These are phyloP conservation scores for Geotrichum restrictum DNA, from an alignment of 1,139 yeast species.

Conservation along the genomic window DNA sequence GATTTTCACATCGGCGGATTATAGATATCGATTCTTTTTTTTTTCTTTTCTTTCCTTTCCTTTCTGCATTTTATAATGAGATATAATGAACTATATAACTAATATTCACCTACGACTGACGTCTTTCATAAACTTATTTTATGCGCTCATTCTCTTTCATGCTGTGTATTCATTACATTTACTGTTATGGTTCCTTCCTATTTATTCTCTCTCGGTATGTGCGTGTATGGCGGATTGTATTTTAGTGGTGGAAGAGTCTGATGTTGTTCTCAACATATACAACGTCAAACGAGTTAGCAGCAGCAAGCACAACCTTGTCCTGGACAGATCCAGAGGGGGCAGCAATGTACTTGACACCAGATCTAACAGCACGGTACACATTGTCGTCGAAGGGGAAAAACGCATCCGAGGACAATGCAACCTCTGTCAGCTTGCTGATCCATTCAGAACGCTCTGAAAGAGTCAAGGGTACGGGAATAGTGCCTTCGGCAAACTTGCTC, in stretches of 20 bases:
- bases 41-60: too few species aligned
- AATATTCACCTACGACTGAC: too few species aligned
- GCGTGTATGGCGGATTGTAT: too few species aligned
- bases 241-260: conserved; percentile 92
- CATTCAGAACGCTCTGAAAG: conserved; percentile 81
- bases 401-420: conserved; percentile 93
- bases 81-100: too few species aligned
- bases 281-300: conserved; percentile 84
- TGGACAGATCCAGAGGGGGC: conserved; percentile 97
- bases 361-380: conserved; percentile 93
- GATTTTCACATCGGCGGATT: neutral
- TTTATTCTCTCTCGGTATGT: too few species aligned
- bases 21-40: too few species aligned
- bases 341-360: conserved; percentile 92
- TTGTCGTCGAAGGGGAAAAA: conserved; percentile 99
- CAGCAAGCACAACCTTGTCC: conserved; percentile 93
- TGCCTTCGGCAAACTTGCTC: conserved; percentile 58
- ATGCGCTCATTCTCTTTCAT: too few species aligned
- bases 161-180: too few species aligned
- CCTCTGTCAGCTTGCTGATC: conserved; percentile 72
- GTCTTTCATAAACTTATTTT: too few species aligned
- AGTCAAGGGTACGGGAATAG: conserved; percentile 76
- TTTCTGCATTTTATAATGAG: too few species aligned
- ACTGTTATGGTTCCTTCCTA: too few species aligned
- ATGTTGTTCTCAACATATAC: conserved; percentile 94